These are phyloP conservation scores for Fusarium pseudocircinatum DNA, from an alignment of 2,329 filamentous ascomycete species.

Conservation along the genomic window DNA sequence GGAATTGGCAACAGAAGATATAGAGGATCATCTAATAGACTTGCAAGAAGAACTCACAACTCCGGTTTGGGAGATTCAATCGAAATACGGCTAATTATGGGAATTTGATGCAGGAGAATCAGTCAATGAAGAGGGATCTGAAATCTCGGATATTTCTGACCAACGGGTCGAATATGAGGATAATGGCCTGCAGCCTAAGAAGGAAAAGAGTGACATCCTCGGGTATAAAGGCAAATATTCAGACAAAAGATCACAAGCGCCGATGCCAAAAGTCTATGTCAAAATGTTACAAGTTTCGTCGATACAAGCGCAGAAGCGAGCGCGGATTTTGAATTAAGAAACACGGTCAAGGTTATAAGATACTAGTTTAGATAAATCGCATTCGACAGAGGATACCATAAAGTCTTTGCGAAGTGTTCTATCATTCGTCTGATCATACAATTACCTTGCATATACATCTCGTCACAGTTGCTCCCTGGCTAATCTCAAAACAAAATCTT, in stretches of 20 bases:
- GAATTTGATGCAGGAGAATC: neutral
- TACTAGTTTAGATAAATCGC: neutral
- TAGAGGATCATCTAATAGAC: slow-evolving; percentile 9
- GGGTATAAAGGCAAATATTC: too few species aligned
- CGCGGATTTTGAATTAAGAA: neutral
- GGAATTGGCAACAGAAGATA: neutral
- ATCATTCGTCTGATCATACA: neutral
- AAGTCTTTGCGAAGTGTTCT: too few species aligned
- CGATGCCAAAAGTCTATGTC: accelerated
- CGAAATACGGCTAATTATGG: neutral
- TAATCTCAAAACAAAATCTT: neutral
- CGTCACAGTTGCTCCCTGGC: neutral
- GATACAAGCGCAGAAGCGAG: neutral
- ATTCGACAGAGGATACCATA: neutral
- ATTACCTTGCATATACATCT: neutral
- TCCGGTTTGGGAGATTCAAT: neutral
- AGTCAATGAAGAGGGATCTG: neutral
- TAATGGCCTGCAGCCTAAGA: neutral
- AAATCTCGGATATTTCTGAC: neutral
- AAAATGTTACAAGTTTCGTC: neutral
- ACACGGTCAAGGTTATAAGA: too few species aligned
- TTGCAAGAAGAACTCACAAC: slow-evolving; percentile 8
- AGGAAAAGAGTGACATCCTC: accelerated
- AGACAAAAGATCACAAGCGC: accelerated
- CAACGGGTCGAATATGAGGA: neutral